Conservation (phyloP, 2,329 filamentous ascomycete species). For the Teratosphaeria zuluensis region DNA sequence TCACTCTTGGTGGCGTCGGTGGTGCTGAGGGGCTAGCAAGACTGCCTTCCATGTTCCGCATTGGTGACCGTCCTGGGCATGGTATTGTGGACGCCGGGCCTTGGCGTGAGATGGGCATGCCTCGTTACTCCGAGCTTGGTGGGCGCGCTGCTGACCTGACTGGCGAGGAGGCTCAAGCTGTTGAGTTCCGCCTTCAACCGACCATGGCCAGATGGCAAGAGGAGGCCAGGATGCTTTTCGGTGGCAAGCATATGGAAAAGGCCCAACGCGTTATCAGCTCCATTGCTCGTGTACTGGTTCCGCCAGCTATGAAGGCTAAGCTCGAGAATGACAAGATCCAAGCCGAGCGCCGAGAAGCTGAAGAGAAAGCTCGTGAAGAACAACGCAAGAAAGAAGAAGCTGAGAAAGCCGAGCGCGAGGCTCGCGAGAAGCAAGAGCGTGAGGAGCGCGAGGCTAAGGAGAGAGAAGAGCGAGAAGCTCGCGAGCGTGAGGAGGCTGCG, state of each 20-base stretch:
- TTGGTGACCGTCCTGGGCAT: conserved; percentile 8
- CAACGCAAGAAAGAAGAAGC: conserved; percentile 52
- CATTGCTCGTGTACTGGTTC: conserved; percentile 65
- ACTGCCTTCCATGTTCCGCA: conserved; percentile 14
- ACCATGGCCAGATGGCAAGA: conserved; percentile 79
- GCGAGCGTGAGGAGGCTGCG: conserved; percentile 14
- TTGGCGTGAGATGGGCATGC: conserved; percentile 13
- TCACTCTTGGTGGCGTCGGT: conserved; percentile 15
- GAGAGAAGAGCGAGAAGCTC: conserved; percentile 21
- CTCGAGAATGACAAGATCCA: conserved; percentile 60
- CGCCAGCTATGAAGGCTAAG: conserved; percentile 73
- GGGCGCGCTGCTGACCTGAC: conserved; percentile 23
- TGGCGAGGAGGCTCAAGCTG: conserved; percentile 60
- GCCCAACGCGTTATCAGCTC: conserved; percentile 57
- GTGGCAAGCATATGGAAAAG: conserved; percentile 57
- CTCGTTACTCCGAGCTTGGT: conserved; percentile 1
- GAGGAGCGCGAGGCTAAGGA: conserved; percentile 38
- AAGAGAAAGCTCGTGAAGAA: conserved; percentile 53
- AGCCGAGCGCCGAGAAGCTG: conserved; percentile 54
- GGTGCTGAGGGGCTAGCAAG: conserved; percentile 5
- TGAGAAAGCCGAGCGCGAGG: conserved; percentile 48
- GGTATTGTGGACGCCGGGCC: neutral
- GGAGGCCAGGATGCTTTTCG: conserved; percentile 80
- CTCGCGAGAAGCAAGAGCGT: conserved; percentile 41
- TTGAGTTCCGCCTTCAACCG: conserved; percentile 60